Percentiles rank a stretch among this genome's conserved stretches.
Evolutionary conservation across 2,329 filamentous ascomycete genomes (phyloP).

Genomic region (Alternaria tenuissima): DNA sequence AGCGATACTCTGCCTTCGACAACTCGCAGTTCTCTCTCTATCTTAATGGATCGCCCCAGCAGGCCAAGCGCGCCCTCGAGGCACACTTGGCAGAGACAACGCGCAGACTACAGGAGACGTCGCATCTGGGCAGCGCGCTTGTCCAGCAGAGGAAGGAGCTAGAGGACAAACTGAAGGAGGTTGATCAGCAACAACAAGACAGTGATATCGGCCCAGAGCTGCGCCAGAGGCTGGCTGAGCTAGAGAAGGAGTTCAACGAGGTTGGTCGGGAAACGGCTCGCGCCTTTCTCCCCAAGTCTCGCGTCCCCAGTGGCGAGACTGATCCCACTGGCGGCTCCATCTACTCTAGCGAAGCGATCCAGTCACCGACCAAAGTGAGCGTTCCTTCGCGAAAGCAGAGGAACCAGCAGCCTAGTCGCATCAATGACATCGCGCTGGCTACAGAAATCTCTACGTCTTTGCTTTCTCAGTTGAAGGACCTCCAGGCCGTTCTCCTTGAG

Average conservation of each 20-base stretch:
- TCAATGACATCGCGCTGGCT: constrained; percentile 98
- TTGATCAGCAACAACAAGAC: constrained; percentile 75
- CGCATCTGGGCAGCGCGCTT: constrained; percentile 84
- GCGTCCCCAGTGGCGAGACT: constrained; percentile 68
- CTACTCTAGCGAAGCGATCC: constrained; percentile 83
- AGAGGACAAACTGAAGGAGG: constrained; percentile 80
- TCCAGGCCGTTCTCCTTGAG: constrained; percentile 85
- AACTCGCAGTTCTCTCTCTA: constrained; percentile 79
- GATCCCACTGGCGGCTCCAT: constrained; percentile 48
- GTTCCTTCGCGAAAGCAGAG: constrained; percentile 87
- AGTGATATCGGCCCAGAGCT: constrained; percentile 83
- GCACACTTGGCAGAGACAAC: constrained; percentile 94
- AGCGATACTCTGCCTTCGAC: constrained; percentile 86
- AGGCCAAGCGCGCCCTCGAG: constrained; percentile 87
- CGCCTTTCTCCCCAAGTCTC: constrained; percentile 83
- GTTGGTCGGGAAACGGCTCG: constrained; percentile 88
- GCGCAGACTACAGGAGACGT: constrained; percentile 88
- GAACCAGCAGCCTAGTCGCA: constrained; percentile 86
- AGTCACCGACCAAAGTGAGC: constrained; percentile 87
- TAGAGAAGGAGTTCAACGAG: constrained; percentile 96
- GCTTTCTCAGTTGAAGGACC: constrained; percentile 88
- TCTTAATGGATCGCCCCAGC: constrained; percentile 78
- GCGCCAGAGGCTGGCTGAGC: constrained; percentile 80
- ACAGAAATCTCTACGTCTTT: constrained; percentile 96
- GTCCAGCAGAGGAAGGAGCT: constrained; percentile 87